These are phyloP conservation scores for Sugiyamaella xylanicola DNA, from an alignment of 1,139 yeast genomes.

Conservation along the genomic window DNA sequence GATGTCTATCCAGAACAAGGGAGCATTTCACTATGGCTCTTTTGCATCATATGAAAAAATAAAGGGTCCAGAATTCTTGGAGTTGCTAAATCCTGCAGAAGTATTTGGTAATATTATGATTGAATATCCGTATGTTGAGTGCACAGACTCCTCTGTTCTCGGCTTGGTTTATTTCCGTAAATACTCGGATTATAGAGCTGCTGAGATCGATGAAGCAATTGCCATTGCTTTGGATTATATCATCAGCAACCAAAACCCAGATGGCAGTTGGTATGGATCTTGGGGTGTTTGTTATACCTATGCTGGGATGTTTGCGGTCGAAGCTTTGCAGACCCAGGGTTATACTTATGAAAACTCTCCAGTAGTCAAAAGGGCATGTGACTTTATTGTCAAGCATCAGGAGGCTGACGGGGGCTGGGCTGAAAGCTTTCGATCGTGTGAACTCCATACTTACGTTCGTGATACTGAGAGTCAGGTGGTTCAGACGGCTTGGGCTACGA, in stretches of 20 bases:
- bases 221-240: constrained; percentile 75
- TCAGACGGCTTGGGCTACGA: constrained; percentile 91
- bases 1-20: constrained; percentile 72
- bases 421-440: constrained; percentile 68
- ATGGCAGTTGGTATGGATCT: constrained; percentile 98
- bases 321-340: constrained; percentile 77
- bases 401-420: constrained; percentile 96
- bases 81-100: constrained; percentile 89
- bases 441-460: constrained; percentile 75
- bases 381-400: constrained; percentile 75
- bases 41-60: constrained; percentile 90
- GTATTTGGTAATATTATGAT: constrained; percentile 98
- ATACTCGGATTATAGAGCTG: constrained; percentile 60
- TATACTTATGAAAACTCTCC: constrained; percentile 62
- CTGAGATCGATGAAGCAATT: constrained; percentile 68
- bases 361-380: constrained; percentile 75
- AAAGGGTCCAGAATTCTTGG: constrained; percentile 76
- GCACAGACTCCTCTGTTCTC: constrained; percentile 91
- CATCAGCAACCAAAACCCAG: constrained; percentile 62
- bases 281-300: constrained; percentile 98
- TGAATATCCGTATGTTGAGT: constrained; percentile 96
- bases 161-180: constrained; percentile 81
- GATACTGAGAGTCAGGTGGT: constrained; percentile 70
- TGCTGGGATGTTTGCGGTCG: constrained; percentile 97
- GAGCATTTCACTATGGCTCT: constrained; percentile 81